These are phyloP conservation scores for Fusarium sp. DNA, from an alignment of 2,329 filamentous ascomycete genomes.

Conservation along the genomic window DNA sequence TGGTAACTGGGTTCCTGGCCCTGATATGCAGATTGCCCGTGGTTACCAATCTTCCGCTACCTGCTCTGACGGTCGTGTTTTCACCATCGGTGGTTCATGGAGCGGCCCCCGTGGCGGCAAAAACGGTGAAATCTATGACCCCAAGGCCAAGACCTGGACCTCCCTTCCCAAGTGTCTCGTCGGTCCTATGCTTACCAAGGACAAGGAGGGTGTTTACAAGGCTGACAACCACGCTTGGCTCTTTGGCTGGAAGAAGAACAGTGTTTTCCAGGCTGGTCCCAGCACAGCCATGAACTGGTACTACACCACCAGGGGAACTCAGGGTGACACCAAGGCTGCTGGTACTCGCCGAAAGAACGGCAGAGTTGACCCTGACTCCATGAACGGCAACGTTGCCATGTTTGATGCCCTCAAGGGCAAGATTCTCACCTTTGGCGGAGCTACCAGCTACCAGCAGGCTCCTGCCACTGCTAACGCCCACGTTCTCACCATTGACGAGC, in stretches of 20 bases:
- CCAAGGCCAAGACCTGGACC: constrained; percentile 20
- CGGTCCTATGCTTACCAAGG: constrained; percentile 59
- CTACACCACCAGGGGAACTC: constrained; percentile 46
- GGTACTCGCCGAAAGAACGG: constrained; percentile 45
- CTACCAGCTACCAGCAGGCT: constrained; percentile 55
- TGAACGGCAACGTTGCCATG: constrained; percentile 68
- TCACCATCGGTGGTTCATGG: constrained; percentile 37
- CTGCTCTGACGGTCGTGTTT: constrained; percentile 30
- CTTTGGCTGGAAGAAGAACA: constrained; percentile 55
- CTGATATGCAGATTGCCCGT: constrained; percentile 32
- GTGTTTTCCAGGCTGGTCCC: constrained; percentile 65
- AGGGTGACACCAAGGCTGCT: constrained; percentile 40
- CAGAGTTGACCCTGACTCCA: constrained; percentile 57
- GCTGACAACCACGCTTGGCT: constrained; percentile 46
- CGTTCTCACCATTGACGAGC: constrained; percentile 58
- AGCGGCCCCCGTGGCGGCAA: constrained; percentile 28
- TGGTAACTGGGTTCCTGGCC: constrained; percentile 25
- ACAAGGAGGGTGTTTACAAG: constrained; percentile 55
- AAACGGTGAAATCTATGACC: constrained; percentile 36
- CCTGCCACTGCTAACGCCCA: constrained; percentile 57
- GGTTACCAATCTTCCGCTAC: constrained; percentile 35
- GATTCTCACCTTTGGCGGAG: constrained; percentile 64
- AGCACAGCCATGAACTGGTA: constrained; percentile 67
- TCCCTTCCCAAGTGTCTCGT: constrained; percentile 51
- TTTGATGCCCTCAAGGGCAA: constrained; percentile 68